A percentile compares a stretch with the other conserved stretches of the same genome.
Evolutionary conservation across 495 filamentous ascomycete species (phyloP).

Genomic region (Aspergillus taichungensis): DNA sequence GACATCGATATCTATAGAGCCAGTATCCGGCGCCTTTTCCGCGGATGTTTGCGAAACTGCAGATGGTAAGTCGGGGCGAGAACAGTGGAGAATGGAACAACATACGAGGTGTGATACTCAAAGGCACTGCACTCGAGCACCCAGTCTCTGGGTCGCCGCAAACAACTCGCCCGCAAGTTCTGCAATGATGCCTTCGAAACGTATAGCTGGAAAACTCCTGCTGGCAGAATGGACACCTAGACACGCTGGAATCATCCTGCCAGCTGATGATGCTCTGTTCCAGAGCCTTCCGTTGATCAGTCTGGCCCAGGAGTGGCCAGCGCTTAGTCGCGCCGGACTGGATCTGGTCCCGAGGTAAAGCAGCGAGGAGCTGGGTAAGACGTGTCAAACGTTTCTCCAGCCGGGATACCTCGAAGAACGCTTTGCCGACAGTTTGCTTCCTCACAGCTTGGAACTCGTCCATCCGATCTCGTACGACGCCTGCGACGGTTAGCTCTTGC

Average conservation of each 20-base stretch:
- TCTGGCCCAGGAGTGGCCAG: conserved; percentile 53
- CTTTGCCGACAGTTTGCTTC: conserved; percentile 71
- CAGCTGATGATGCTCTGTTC: conserved; percentile 91
- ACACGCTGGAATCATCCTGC: conserved; percentile 82
- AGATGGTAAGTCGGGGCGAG: conserved; percentile 12
- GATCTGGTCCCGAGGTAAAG: conserved; percentile 53
- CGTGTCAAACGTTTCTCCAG: conserved; percentile 88
- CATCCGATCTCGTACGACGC: conserved; percentile 58
- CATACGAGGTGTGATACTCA: conserved; percentile 68
- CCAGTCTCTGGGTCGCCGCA: conserved; percentile 76
- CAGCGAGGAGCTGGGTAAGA: conserved; percentile 73
- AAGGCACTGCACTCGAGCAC: conserved; percentile 75
- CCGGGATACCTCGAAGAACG: conserved; percentile 74
- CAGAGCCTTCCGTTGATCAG: conserved; percentile 60
- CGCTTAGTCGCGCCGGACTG: conserved; percentile 37
- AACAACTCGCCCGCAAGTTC: conserved; percentile 85
- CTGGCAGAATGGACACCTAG: conserved; percentile 83
- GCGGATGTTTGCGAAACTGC: conserved; percentile 39
- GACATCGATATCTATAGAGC: conserved; percentile 63
- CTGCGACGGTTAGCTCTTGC: conserved; percentile 22
- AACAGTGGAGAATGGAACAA: conserved; percentile 5
- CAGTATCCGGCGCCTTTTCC: conserved; percentile 48
- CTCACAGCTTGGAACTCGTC: conserved; percentile 56
- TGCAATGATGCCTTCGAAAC: conserved; percentile 87
- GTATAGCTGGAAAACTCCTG: conserved; percentile 88